phyloP scores from a whole-genome alignment of 106 monocot species.

The Phalaenopsis aphrodite region DNA sequence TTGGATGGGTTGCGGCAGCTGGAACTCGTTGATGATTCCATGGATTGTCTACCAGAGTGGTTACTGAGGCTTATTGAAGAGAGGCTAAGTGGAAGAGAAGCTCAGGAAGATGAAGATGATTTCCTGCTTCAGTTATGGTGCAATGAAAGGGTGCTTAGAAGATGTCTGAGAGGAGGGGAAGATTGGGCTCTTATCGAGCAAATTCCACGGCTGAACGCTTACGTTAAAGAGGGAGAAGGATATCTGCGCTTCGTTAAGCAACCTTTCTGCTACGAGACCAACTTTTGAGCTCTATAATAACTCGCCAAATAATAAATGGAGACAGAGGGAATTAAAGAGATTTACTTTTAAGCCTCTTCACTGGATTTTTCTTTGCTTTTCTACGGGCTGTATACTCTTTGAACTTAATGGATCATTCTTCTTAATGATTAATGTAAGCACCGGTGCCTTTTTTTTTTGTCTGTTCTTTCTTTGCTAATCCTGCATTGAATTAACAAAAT shows the following conservation, averaged over 20 bases:
- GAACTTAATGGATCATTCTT: too few relatives aligned
- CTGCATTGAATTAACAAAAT: too few relatives aligned
- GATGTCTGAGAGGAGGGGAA: conserved; percentile 20
- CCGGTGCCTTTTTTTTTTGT: too few relatives aligned
- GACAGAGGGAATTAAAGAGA: too few relatives aligned
- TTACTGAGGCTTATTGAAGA: conserved; percentile 2
- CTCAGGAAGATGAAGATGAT: background rate
- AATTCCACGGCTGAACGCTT: conserved; percentile 14
- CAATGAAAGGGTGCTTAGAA: conserved; percentile 10
- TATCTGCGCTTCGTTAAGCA: conserved; percentile 21
- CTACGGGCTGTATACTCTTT: too few relatives aligned
- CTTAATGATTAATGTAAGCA: too few relatives aligned
- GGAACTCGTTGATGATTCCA: background rate
- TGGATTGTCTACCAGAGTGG: conserved; percentile 22
- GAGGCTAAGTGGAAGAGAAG: background rate
- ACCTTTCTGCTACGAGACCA: conserved; percentile 26
- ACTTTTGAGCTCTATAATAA: conserved; percentile 1
- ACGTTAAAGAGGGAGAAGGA: background rate
- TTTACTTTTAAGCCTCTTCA: too few relatives aligned
- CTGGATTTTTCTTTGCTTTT: too few relatives aligned
- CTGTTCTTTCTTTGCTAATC: too few relatives aligned
- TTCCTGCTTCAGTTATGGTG: conserved; percentile 11
- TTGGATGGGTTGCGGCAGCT: conserved; percentile 7
- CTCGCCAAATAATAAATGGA: too few relatives aligned
- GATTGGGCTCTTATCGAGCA: conserved; percentile 29